These are phyloP conservation scores for Nadsonia fulvescens DNA, from an alignment of 805 yeast genomes.

Conservation along the genomic window DNA sequence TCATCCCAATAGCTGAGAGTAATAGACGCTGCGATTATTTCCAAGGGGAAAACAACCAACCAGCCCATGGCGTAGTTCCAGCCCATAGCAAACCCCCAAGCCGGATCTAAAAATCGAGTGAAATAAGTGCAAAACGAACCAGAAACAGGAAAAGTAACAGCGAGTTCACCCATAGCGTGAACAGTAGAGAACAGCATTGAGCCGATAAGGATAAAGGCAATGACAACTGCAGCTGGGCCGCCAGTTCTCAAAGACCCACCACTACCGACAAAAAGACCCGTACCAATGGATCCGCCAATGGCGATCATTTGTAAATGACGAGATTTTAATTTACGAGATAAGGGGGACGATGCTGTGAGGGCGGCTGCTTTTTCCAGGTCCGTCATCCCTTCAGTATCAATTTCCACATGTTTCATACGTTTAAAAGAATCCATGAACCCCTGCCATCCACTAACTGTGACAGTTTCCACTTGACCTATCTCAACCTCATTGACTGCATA, in stretches of 20 bases:
- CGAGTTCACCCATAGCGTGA: slow-evolving; percentile 51
- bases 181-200: slow-evolving; percentile 46
- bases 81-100: slow-evolving; percentile 49
- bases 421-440: slow-evolving; percentile 28
- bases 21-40: slow-evolving; percentile 41
- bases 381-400: slow-evolving; percentile 13
- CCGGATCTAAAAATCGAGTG: slow-evolving; percentile 39
- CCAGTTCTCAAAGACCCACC: slow-evolving; percentile 29
- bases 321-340: slow-evolving; percentile 24
- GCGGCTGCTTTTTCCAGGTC: slow-evolving; percentile 20
- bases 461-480: slow-evolving; percentile 1
- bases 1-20: slow-evolving; percentile 35
- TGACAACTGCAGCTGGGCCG: slow-evolving; percentile 38
- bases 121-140: slow-evolving; percentile 42
- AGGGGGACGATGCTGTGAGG: slow-evolving; percentile 35
- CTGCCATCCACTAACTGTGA: slow-evolving; percentile 8
- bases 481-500: too few species aligned
- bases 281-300: slow-evolving; percentile 74
- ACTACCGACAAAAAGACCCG: slow-evolving; percentile 42
- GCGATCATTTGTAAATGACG: slow-evolving; percentile 51
- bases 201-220: slow-evolving; percentile 44
- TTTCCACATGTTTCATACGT: slow-evolving; percentile 25
- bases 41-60: slow-evolving; percentile 42
- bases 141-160: slow-evolving; percentile 40
- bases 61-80: slow-evolving; percentile 49